Base-by-base conservation (phyloP, 192 early-diverging fungal genomes). In the Spizellomyces sp. region DNA sequence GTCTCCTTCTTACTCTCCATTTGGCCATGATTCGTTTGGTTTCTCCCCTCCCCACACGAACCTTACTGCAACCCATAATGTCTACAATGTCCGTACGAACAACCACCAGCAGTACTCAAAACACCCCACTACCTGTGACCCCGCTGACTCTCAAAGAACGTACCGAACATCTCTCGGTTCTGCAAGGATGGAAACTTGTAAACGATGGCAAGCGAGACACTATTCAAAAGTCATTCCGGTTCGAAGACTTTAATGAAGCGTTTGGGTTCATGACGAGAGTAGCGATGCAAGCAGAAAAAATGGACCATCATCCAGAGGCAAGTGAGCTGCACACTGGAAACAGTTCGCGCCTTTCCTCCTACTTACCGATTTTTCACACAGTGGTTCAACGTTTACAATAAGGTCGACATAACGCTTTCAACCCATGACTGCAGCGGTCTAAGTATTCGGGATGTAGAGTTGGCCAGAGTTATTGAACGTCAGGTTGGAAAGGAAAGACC, bases 211-310 rank as follows among this genome's bases (percentile, higher is more conserved):
- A 64, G 54, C 70, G 76, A 21, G 76, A 77, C 42, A 43, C 44
- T 12, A 72, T 77, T 48, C 17, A 54, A 27, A 95, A 93, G 77
- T 84, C 83, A 15, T 94, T 93, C 75, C 45, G 48, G 52, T 97
- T 96, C 80, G 78, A 84, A 55, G 86, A 92, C 74, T 99, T 99
- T 74, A 88, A 83, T 78, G 83, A 87, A 58, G 95, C 95, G 6
- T 99, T 94, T 83, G 91, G 90, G 6, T 99, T 99, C 80, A 99
- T 99, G 97, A 87, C 93, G 9, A 78, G 89, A 10, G 91, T 97
- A 7, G 97, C 95, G 44, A 81, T 96, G 45, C 81, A 81, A 45
- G 95, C 95, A 45, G 97, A 99, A 56, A 95, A 93, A 77, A 84
- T 88, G 76, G 92, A 96, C 70, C 96, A 99, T 78, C 96, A 99